Base-by-base conservation (phyloP, 306 rosid species). In the Rubus idaeus region DNA sequence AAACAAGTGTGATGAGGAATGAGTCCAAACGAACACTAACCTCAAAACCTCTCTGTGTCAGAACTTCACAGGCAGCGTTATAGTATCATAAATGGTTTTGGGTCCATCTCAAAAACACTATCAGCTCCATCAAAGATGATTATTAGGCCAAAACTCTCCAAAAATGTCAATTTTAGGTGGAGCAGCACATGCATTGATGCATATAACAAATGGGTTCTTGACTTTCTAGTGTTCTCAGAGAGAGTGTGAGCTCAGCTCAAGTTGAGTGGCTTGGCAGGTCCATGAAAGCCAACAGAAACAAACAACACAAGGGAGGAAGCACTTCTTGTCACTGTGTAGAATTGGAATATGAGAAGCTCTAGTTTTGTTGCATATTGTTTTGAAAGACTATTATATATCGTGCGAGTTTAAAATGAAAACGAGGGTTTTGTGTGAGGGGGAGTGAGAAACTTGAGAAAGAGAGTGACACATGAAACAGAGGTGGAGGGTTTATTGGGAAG, bases 191-290 rank as follows among this genome's bases (percentile, higher is more conserved):
- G 72, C 44, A 82, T 64, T 74, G 65, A 41, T 55, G 72, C 44
- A 82, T 64, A 72, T 68, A 41, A 76, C 71, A 78, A 74, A 75
- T 4, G 60, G 52, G 80, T 57, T 73, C 76, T 74, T 82, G 26
- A 73, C 55, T 61, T 69, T 17, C 20, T 63, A 79, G 74, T 73
- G 74, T 76, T 58, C 52, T 57, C 75, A 85, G 75, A 76, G 77
- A 77, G 84, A 83, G 87, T 79, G 87, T 83, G 92, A 90, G 70
- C 76, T 83, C 77, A 58, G 62, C 75, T 86, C 83, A 40, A 40
- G 47, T 65, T 65, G 70, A 61, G 88, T 82, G 85, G 75, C 73
- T 83, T 66, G 68, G 85, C 70, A 71, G 84, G 79, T 80, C 55
- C 26, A 9, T 46, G 78, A 71, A 80, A 83, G 75, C 74, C 70